Conservation (phyloP, 2,329 filamentous ascomycete species). For the Fusarium illudens region DNA sequence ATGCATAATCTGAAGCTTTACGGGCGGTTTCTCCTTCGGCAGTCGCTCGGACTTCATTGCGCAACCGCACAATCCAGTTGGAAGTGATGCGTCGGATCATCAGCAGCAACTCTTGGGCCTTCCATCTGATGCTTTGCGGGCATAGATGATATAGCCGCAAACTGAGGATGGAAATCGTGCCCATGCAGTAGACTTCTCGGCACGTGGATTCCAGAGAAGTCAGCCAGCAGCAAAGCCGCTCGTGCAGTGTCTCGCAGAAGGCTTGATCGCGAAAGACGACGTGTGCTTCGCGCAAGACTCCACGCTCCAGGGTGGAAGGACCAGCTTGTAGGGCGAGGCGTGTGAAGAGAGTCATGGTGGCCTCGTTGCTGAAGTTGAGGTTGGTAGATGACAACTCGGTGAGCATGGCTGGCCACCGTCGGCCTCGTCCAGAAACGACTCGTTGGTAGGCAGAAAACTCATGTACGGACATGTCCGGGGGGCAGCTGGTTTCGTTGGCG, state of each 20-base stretch:
- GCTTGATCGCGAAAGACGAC: constrained; percentile 55
- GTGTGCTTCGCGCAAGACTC: constrained; percentile 58
- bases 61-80: constrained; percentile 60
- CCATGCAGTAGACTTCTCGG: constrained; percentile 67
- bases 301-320: constrained; percentile 45
- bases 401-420: constrained; percentile 60
- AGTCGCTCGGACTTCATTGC: constrained; percentile 53
- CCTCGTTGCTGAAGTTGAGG: constrained; percentile 67
- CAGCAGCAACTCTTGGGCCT: constrained; percentile 48
- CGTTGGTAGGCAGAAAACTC: constrained; percentile 63
- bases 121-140: constrained; percentile 5
- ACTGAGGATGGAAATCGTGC: constrained; percentile 61
- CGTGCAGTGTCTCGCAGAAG: constrained; percentile 59
- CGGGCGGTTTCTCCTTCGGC: constrained; percentile 49
- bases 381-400: constrained; percentile 60
- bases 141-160: constrained; percentile 49
- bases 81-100: constrained; percentile 54
- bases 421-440: constrained; percentile 54
- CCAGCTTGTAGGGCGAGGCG: constrained; percentile 66
- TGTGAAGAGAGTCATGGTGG: constrained; percentile 58
- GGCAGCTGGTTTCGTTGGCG: constrained; percentile 59
- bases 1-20: constrained; percentile 50
- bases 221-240: constrained; percentile 56
- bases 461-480: constrained; percentile 54
- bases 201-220: constrained; percentile 61